These are phyloP conservation scores for Sordariomycetes sp. DNA, from an alignment of 2,329 filamentous ascomycete species.

Conservation along the genomic window DNA sequence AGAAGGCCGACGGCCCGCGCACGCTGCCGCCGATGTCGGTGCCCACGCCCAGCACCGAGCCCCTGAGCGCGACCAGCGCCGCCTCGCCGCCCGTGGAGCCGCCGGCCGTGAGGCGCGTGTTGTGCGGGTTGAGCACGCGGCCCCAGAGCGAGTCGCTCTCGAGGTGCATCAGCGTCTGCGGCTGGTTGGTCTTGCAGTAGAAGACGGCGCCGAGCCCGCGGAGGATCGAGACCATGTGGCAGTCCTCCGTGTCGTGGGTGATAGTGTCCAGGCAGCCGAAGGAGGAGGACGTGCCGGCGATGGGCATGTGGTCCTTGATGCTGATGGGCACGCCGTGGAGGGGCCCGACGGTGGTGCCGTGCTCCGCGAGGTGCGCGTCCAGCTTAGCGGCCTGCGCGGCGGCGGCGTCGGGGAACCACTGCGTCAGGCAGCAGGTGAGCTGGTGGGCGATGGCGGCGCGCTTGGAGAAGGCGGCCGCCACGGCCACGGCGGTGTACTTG, in stretches of 20 bases:
- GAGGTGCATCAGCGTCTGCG: slow-evolving; percentile 56
- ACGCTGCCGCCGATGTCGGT: slow-evolving; percentile 53
- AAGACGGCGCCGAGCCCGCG: slow-evolving; percentile 38
- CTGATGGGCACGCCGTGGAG: slow-evolving; percentile 41
- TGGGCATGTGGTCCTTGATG: slow-evolving; percentile 51
- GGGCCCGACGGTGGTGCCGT: slow-evolving; percentile 36
- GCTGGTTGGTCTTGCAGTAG: slow-evolving; percentile 47
- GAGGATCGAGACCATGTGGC: slow-evolving; percentile 46
- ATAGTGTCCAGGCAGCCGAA: slow-evolving; percentile 40
- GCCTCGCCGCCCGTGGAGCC: slow-evolving; percentile 45
- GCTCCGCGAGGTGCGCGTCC: slow-evolving; percentile 26
- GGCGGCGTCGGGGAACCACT: slow-evolving; percentile 39
- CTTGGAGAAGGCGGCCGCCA: slow-evolving; percentile 42
- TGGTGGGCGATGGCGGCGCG: slow-evolving; percentile 46
- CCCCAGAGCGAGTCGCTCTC: slow-evolving; percentile 56
- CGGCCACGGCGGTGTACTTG: slow-evolving; percentile 24
- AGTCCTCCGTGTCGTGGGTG: slow-evolving; percentile 37
- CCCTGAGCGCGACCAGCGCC: slow-evolving; percentile 47
- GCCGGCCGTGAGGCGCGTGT: slow-evolving; percentile 15
- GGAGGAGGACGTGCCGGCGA: slow-evolving; percentile 35
- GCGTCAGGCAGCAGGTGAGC: slow-evolving; percentile 37
- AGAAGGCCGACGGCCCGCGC: slow-evolving; percentile 42
- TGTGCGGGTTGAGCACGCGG: slow-evolving; percentile 50
- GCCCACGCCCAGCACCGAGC: slow-evolving; percentile 50
- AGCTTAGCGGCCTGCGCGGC: slow-evolving; percentile 25